These are phyloP conservation scores for Ustilago esculenta DNA, from an alignment of 1,284 basidiomycete genomes.

Conservation along the genomic window DNA sequence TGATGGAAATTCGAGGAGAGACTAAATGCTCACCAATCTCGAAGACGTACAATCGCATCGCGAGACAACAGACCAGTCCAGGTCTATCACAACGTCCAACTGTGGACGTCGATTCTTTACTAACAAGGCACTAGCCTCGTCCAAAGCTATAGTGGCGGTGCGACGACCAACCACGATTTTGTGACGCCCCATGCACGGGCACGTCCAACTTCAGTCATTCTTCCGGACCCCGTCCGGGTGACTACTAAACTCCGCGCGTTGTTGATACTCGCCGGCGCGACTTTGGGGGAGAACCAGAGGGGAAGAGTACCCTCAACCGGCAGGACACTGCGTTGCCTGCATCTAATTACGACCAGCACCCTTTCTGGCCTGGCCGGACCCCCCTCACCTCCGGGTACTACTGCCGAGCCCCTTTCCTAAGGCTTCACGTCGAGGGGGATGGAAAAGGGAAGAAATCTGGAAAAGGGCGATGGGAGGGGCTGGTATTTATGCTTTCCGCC, in stretches of 20 bases:
- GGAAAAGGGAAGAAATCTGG: conserved; percentile 10
- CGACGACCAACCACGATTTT: too few species aligned
- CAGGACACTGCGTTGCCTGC: too few species aligned
- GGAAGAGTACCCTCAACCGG: too few species aligned
- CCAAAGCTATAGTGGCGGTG: too few species aligned
- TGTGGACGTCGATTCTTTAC: too few species aligned
- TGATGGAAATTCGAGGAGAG: too few species aligned
- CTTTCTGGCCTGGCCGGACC: conserved; percentile 19
- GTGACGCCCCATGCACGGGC: too few species aligned
- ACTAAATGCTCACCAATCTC: too few species aligned
- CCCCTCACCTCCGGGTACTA: conserved; percentile 27
- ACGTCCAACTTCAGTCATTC: not conserved
- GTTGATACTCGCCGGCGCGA: not conserved
- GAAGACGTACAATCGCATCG: not conserved
- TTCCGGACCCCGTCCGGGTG: not conserved
- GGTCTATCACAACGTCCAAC: too few species aligned
- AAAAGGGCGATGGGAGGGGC: not conserved
- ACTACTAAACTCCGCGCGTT: not conserved
- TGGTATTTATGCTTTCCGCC: conserved; percentile 30
- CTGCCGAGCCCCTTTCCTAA: too few species aligned
- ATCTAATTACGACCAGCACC: conserved; percentile 6
- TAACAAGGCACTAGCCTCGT: too few species aligned
- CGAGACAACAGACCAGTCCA: not conserved
- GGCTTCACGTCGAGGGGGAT: conserved; percentile 20
- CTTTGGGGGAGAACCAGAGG: not conserved